Evolutionary conservation across 2,329 filamentous ascomycete genomes (phyloP).

Genomic region (Elsinoe necatrix): DNA sequence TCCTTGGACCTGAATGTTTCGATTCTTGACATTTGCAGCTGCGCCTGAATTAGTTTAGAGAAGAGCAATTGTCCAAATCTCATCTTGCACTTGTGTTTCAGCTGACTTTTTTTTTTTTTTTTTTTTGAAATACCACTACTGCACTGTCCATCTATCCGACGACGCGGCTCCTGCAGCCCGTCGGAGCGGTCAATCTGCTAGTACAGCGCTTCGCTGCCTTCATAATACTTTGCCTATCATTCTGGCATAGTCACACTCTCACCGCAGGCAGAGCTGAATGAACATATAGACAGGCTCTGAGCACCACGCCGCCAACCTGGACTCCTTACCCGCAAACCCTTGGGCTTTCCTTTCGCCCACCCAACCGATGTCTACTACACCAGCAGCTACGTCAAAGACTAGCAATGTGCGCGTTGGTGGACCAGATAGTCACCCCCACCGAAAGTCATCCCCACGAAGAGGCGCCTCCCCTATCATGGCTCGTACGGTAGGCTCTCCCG

Average conservation of each 20-base stretch:
- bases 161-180: background rate
- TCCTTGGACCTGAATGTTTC: background rate
- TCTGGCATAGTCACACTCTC: background rate
- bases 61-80: background rate
- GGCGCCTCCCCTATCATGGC: no score
- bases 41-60: background rate
- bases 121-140: no score
- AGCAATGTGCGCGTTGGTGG: background rate
- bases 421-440: no score
- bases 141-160: background rate
- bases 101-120: background rate
- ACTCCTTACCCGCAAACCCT: conserved; percentile 28
- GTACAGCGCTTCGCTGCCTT: background rate
- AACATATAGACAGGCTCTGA: background rate
- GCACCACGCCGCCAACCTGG: conserved; percentile 22
- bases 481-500: no score
- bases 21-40: background rate
- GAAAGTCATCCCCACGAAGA: no score
- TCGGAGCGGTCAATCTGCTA: background rate
- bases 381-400: background rate
- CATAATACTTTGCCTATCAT: background rate
- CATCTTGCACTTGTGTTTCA: background rate
- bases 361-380: background rate
- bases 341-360: conserved; percentile 26
- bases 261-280: background rate